Evolutionary conservation across 768 basidiomycete genomes (phyloP), one percentile per base, ranked within the genome.

Genomic region (Termitomyces sp.): DNA sequence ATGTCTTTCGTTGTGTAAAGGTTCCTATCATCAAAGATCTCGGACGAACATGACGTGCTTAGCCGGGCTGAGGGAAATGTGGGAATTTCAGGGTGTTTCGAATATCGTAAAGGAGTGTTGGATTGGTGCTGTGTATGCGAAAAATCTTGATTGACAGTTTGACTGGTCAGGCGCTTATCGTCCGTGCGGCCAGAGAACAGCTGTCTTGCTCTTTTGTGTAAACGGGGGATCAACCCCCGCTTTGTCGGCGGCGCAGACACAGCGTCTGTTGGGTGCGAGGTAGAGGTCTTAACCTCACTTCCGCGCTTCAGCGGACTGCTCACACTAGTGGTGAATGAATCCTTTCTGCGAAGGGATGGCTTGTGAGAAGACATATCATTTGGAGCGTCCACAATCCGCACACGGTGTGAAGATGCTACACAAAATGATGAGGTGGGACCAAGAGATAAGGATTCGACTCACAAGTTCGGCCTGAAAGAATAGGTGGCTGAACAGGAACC

Each of bases 1-100:
- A 90, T 81, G 38, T 83, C 79, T 53, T 74, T 76, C 47, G 80
- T 69, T 17, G 82, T 79, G 53, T 74, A 72, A 48, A 82, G 73
- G 28, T 74, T 74, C 3, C 78, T 78, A 54, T 84, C 84, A 59
- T 82, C 82, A 55, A 80, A 76, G 54, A 79, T 67, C 58, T 72
- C 68, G 58, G 68, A 67, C 46, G 61, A 66, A 26, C 55, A 60
- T 34, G 68, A 62, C 32, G 65, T 57, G 44, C 51, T 55, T 45
- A 35, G 51, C 53, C 52, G 51, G 64, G 45, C 40, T 54, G 57
- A 70, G 61, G 60, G 65, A 57, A 54, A 65, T 38, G 57, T 63
- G 49, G 59, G 64, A 58, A 60, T 58, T 9, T 55, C 35, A 49
- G 57, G 56, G n/a, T 47, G 61, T 42, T 42, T 56, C 11, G 47